These are phyloP conservation scores for Orbilia blumenaviensis DNA, from an alignment of 2,329 filamentous ascomycete genomes.

Conservation along the genomic window DNA sequence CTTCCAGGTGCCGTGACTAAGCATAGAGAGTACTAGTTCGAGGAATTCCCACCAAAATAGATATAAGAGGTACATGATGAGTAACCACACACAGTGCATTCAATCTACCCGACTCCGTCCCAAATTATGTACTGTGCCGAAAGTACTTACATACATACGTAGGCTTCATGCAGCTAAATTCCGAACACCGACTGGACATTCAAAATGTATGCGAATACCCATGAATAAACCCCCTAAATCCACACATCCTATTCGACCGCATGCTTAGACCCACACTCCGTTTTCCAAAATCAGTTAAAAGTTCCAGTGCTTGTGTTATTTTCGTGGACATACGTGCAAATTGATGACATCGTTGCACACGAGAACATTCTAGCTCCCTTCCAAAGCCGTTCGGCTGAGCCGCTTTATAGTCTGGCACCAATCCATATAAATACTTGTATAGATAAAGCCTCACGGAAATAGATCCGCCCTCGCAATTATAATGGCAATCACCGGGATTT, in stretches of 20 bases:
- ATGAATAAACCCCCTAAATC: slow-evolving; percentile 3
- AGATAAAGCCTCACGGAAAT: background rate
- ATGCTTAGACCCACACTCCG: slow-evolving; percentile 20
- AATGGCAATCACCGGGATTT: slow-evolving; percentile 13
- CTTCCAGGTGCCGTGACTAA: slow-evolving; percentile 24
- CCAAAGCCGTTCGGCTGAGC: slow-evolving; percentile 31
- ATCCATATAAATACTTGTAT: background rate
- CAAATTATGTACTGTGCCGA: slow-evolving; percentile 28
- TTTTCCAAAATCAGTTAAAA: slow-evolving; percentile 32
- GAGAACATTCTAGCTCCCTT: slow-evolving; percentile 14
- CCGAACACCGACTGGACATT: slow-evolving; percentile 8
- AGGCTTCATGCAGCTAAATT: slow-evolving; percentile 28
- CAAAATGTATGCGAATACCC: slow-evolving; percentile 17
- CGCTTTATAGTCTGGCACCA: slow-evolving; percentile 11
- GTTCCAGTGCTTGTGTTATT: background rate
- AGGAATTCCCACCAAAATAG: slow-evolving; percentile 37
- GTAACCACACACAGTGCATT: slow-evolving; percentile 8
- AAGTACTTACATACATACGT: slow-evolving; percentile 29
- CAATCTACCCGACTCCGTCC: slow-evolving; percentile 8
- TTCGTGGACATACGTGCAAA: background rate
- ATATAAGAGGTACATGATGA: slow-evolving; percentile 26
- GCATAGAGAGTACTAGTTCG: slow-evolving; percentile 16
- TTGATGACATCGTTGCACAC: background rate
- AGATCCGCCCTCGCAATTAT: background rate
- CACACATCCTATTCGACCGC: background rate